A percentile compares a stretch with the other conserved stretches of the same genome.
These are phyloP conservation scores for Stephania japonica DNA, from an alignment of 164 flowering plant species.

Conservation along the genomic window DNA sequence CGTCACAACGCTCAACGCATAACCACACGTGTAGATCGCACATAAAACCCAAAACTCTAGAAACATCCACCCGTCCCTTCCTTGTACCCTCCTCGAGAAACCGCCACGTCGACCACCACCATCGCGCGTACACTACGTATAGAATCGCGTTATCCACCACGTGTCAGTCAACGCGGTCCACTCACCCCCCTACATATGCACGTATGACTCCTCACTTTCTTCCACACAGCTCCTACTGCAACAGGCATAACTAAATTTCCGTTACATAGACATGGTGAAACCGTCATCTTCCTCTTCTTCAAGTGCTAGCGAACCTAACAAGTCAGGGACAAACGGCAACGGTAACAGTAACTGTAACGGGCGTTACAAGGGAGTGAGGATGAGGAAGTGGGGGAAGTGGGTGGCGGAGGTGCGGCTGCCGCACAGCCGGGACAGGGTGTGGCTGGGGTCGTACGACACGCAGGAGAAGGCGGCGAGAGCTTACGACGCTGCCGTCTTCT, in stretches of 20 bases:
- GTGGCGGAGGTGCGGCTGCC: slow-evolving; percentile 43
- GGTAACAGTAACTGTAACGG: background rate
- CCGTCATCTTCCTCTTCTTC: background rate
- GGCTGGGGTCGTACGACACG: slow-evolving; percentile 42
- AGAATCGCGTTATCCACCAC: background rate
- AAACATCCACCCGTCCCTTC: background rate
- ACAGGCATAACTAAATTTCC: background rate
- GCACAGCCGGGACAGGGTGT: slow-evolving; percentile 34
- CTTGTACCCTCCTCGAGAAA: background rate
- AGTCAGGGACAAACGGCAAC: no score
- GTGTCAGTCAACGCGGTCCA: background rate
- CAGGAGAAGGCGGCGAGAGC: slow-evolving; percentile 47
- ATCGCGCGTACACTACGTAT: background rate
- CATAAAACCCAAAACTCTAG: no score
- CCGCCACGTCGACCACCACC: background rate
- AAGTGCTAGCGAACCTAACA: background rate
- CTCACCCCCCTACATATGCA: background rate
- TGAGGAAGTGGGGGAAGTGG: slow-evolving; percentile 50
- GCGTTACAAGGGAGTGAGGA: slow-evolving; percentile 38
- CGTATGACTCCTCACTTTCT: background rate
- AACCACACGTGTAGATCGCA: background rate
- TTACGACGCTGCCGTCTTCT: slow-evolving; percentile 37
- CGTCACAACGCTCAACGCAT: no score
- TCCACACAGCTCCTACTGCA: background rate
- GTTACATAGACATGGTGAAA: background rate